Conservation (phyloP, 495 filamentous ascomycete species). For the Penicillium malachiteum region DNA sequence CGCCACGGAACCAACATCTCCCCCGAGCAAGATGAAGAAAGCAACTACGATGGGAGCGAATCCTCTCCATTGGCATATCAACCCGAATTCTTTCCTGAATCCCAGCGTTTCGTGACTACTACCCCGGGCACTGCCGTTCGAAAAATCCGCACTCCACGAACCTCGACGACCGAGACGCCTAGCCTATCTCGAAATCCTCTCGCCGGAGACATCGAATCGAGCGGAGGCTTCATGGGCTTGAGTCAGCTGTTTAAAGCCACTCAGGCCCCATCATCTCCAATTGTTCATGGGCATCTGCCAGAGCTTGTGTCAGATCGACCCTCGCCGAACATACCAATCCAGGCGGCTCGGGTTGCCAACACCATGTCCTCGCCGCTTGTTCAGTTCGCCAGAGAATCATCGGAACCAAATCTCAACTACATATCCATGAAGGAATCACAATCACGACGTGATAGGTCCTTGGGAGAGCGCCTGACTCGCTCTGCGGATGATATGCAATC, state of each 20-base stretch:
- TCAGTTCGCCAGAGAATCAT: constrained; percentile 38
- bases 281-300: constrained; percentile 37
- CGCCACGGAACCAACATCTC: constrained; percentile 23
- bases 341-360: constrained; percentile 37
- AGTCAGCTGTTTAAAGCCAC: constrained; percentile 54
- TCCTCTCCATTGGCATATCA: constrained; percentile 41
- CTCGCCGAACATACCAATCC: constrained; percentile 51
- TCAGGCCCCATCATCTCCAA: constrained; percentile 52
- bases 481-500: constrained; percentile 38
- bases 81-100: constrained; percentile 49
- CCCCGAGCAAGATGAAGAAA: constrained; percentile 40
- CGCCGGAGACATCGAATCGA: constrained; percentile 38
- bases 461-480: constrained; percentile 40
- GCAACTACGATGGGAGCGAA: constrained; percentile 34
- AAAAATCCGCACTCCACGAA: constrained; percentile 28
- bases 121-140: constrained; percentile 45
- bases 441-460: constrained; percentile 29
- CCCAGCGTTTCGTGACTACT: constrained; percentile 46
- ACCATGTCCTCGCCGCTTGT: constrained; percentile 43
- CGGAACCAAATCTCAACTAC: constrained; percentile 49
- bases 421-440: constrained; percentile 55
- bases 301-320: constrained; percentile 50
- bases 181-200: constrained; percentile 47
- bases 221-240: constrained; percentile 45
- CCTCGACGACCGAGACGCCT: constrained; percentile 33